Percentiles rank a stretch among this genome's conserved stretches.
phyloP scores from a whole-genome alignment of 192 early-diverging fungal species.

The Piromyces finnis region DNA sequence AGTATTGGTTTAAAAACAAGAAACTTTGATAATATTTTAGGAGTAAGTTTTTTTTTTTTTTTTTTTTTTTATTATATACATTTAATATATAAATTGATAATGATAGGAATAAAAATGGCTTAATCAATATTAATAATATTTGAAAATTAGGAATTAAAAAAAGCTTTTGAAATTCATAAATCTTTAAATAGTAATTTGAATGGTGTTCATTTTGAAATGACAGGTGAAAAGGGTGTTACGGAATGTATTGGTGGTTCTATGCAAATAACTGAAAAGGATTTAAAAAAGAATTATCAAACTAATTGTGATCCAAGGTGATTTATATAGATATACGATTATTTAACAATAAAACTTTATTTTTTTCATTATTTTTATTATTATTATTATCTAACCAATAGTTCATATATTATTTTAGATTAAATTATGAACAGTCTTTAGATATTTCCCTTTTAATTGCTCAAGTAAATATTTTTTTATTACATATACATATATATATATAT shows the following conservation, averaged over 20 bases:
- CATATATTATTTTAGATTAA: slow-evolving; percentile 30
- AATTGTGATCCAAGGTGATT: slow-evolving; percentile 87
- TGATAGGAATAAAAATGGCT: no score
- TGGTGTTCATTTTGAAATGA: slow-evolving; percentile 94
- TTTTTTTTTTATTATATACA: no score
- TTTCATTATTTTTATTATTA: no score
- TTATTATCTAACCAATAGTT: background rate
- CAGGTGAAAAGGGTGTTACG: slow-evolving; percentile 81
- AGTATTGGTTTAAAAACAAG: slow-evolving; percentile 76
- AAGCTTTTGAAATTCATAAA: slow-evolving; percentile 68
- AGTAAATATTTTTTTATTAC: background rate
- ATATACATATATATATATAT: no score
- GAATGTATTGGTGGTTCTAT: slow-evolving; percentile 96
- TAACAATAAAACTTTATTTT: background rate
- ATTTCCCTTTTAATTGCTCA: slow-evolving; percentile 85
- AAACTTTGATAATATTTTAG: slow-evolving; percentile 72
- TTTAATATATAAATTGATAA: no score
- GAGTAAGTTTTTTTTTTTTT: slow-evolving; percentile 7
- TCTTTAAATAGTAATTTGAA: slow-evolving; percentile 50
- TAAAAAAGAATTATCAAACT: slow-evolving; percentile 81
- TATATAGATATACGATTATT: background rate
- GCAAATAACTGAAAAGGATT: slow-evolving; percentile 65
- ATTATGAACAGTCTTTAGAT: slow-evolving; percentile 94
- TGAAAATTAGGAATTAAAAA: slow-evolving; percentile 54
- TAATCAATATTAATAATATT: no score